Conservation (phyloP, 1,284 basidiomycete species). For the Golubevia sp. region DNA sequence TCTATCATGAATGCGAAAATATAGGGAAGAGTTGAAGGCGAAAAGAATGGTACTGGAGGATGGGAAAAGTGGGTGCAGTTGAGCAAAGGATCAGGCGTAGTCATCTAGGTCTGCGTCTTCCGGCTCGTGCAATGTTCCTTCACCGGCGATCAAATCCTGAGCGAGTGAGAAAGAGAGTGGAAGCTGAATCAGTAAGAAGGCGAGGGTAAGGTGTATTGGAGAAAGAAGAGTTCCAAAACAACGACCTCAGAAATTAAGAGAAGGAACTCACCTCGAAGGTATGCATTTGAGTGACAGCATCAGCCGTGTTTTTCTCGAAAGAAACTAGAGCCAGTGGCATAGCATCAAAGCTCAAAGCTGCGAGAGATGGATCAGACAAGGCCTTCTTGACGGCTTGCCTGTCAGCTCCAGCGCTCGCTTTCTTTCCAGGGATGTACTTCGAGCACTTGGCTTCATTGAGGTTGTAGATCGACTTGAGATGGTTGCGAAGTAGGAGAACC, state of each 20-base stretch:
- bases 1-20: too few relatives aligned
- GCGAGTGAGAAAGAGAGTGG: neutral
- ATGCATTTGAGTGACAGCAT: conserved; percentile 31
- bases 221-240: too few relatives aligned
- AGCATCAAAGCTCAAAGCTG: conserved; percentile 20
- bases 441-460: conserved; percentile 32
- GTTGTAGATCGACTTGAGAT: conserved; percentile 45
- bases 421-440: conserved; percentile 39
- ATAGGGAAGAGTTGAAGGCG: too few relatives aligned
- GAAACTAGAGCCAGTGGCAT: conserved; percentile 21
- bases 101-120: conserved; percentile 23
- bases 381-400: conserved; percentile 26
- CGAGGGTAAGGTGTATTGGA: too few relatives aligned
- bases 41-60: too few relatives aligned
- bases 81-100: too few relatives aligned
- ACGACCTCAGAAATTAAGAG: neutral
- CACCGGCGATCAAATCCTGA: conserved; percentile 25
- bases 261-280: conserved; percentile 11
- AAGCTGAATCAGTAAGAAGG: neutral
- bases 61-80: too few relatives aligned
- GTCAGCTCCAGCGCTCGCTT: conserved; percentile 35
- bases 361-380: conserved; percentile 24
- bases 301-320: conserved; percentile 13
- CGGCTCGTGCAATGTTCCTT: conserved; percentile 37
- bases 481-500: conserved; percentile 34